Conservation (phyloP, 192 early-diverging fungal species). For the Coemansia sp. region DNA sequence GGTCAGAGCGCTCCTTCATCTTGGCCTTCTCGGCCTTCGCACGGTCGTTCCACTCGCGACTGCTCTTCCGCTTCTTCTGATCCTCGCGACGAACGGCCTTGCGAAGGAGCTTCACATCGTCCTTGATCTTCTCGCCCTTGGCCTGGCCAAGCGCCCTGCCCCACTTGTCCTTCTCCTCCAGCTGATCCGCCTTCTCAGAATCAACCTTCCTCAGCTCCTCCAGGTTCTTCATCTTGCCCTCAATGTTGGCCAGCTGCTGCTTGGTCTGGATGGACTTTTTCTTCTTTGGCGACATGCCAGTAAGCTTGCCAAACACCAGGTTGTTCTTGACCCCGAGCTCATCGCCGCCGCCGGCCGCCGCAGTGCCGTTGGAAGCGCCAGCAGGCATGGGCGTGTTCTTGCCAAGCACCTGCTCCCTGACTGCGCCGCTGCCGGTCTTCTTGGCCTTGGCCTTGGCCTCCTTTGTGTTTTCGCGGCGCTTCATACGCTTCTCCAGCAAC, state of each 20-base stretch:
- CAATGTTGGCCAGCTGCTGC: slow-evolving; percentile 64
- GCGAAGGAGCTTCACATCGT: slow-evolving; percentile 86
- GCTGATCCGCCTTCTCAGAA: slow-evolving; percentile 62
- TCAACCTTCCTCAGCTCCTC: slow-evolving; percentile 65
- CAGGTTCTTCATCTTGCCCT: slow-evolving; percentile 75
- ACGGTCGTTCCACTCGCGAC: slow-evolving; percentile 80
- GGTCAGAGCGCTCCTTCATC: slow-evolving; percentile 71
- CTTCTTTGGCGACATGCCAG: slow-evolving; percentile 43
- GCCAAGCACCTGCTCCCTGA: slow-evolving; percentile 31
- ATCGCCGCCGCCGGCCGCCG: slow-evolving; percentile 1
- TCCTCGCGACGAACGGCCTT: slow-evolving; percentile 87
- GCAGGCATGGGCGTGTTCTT: slow-evolving; percentile 25
- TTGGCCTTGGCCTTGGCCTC: slow-evolving; percentile 44
- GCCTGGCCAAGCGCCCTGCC: slow-evolving; percentile 76
- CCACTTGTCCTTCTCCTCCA: slow-evolving; percentile 83
- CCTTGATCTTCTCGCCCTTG: slow-evolving; percentile 88
- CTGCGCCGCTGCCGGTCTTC: slow-evolving; percentile 15
- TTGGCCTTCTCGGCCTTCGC: slow-evolving; percentile 63
- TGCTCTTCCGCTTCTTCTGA: slow-evolving; percentile 81
- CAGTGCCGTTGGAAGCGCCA: slow-evolving; percentile 3
- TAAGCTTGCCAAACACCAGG: slow-evolving; percentile 48
- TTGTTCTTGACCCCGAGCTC: slow-evolving; percentile 27
- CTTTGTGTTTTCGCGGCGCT: slow-evolving; percentile 61
- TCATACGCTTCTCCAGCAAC: slow-evolving; percentile 74
- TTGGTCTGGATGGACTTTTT: slow-evolving; percentile 55